These are phyloP conservation scores for Neltuma alba DNA, from an alignment of 306 rosid species.

Conservation along the genomic window DNA sequence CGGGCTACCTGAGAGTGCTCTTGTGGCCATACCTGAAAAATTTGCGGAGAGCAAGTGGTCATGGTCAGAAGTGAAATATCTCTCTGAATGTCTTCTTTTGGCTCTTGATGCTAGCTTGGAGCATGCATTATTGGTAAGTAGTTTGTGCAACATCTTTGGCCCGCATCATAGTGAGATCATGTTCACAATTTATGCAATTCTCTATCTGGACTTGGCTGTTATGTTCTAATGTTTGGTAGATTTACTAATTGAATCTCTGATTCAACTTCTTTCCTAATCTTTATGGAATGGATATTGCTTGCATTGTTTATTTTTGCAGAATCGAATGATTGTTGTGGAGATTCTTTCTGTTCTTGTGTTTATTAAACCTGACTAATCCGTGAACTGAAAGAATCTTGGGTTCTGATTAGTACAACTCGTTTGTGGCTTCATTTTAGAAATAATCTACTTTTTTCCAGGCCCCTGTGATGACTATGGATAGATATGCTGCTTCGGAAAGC, in stretches of 20 bases:
- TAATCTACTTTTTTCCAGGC: slow-evolving; percentile 51
- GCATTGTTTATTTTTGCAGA: neutral
- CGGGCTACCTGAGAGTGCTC: slow-evolving; percentile 75
- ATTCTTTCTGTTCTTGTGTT: neutral
- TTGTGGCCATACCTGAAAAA: slow-evolving; percentile 71
- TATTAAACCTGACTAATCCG: neutral
- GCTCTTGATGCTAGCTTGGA: slow-evolving; percentile 98
- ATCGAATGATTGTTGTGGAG: neutral
- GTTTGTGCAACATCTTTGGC: slow-evolving; percentile 16
- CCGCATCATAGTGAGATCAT: neutral
- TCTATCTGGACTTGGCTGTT: slow-evolving; percentile 4
- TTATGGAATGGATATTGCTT: neutral
- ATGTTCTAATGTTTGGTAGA: neutral
- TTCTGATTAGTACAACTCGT: slow-evolving; percentile 4
- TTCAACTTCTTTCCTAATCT: neutral
- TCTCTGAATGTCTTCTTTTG: slow-evolving; percentile 83
- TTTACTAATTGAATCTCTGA: neutral
- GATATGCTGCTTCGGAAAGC: slow-evolving; percentile 97
- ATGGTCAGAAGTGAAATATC: slow-evolving; percentile 90
- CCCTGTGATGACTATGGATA: slow-evolving; percentile 88
- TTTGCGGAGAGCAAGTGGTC: slow-evolving; percentile 80
- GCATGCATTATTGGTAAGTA: slow-evolving; percentile 89
- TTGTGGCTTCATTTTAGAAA: slow-evolving; percentile 25
- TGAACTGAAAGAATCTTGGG: slow-evolving; percentile 6
- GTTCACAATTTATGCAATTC: neutral